Percentiles rank a stretch among this genome's conserved stretches.
Evolutionary conservation across 2,329 filamentous ascomycete genomes (phyloP).

Genomic region (Trichophyton verrucosum): DNA sequence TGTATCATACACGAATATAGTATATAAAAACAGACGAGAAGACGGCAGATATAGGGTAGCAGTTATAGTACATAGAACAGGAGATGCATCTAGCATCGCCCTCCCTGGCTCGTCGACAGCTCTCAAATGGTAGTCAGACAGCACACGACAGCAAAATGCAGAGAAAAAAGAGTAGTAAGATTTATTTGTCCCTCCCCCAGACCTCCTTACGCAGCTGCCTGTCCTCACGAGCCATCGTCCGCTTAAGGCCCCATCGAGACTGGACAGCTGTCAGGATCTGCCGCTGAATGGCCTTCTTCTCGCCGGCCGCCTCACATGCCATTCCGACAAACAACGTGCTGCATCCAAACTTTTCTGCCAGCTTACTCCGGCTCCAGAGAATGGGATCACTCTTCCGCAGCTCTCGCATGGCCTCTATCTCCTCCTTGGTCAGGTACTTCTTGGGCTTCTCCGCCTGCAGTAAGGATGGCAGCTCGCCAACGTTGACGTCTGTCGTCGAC

Average conservation of each 20-base stretch:
- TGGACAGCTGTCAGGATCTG: conserved; percentile 42
- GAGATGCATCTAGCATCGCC: not conserved
- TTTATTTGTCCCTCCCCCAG: conserved; percentile 47
- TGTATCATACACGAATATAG: too few species aligned
- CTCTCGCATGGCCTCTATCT: conserved; percentile 48
- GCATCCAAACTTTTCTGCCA: conserved; percentile 53
- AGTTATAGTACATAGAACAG: not conserved
- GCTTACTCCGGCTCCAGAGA: conserved; percentile 45
- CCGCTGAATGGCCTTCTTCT: conserved; percentile 38
- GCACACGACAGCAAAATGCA: too few species aligned
- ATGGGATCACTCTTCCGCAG: conserved; percentile 45
- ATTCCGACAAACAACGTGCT: conserved; percentile 50
- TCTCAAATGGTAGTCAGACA: too few species aligned
- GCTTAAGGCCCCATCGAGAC: conserved; percentile 48
- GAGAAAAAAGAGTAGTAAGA: not conserved
- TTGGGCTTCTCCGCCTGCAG: conserved; percentile 36
- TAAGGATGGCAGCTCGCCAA: conserved; percentile 29
- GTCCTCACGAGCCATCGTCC: conserved; percentile 50
- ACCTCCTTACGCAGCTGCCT: conserved; percentile 45
- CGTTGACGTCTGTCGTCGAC: conserved; percentile 15
- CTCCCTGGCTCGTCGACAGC: too few species aligned
- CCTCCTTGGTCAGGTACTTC: conserved; percentile 46
- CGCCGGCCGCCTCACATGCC: conserved; percentile 42
- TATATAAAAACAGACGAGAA: not conserved
- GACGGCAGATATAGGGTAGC: not conserved